Evolutionary conservation across 768 basidiomycete species (phyloP).

Genomic region (Boletus sp.): DNA sequence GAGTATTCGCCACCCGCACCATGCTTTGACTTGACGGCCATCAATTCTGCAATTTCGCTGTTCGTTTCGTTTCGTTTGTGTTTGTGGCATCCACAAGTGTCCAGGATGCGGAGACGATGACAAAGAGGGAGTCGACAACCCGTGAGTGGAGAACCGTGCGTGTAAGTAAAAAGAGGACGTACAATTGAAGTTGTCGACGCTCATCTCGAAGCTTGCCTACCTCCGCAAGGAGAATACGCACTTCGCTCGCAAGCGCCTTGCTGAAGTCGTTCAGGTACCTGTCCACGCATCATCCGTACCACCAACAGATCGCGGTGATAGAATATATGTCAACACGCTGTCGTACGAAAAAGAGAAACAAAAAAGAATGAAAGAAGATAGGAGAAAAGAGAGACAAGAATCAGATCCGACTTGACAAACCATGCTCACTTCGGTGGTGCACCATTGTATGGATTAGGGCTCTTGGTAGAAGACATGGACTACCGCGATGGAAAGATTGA

Average conservation of each 20-base stretch:
- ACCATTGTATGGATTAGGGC: constrained; percentile 30
- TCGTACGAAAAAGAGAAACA: neutral
- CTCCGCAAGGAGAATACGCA: constrained; percentile 58
- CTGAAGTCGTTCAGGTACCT: constrained; percentile 61
- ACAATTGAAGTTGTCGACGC: constrained; percentile 55
- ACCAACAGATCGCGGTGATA: neutral
- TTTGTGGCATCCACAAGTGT: neutral
- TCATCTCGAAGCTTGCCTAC: constrained; percentile 61
- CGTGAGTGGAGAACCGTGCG: neutral
- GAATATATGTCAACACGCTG: constrained; percentile 6
- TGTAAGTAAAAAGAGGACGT: constrained; percentile 18
- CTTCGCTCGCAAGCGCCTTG: constrained; percentile 58
- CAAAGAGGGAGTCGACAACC: neutral
- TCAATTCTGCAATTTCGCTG: constrained; percentile 82
- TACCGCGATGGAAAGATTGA: constrained; percentile 4
- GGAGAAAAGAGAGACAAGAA: neutral
- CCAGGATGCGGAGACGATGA: neutral
- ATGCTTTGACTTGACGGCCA: constrained; percentile 80
- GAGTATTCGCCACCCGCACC: constrained; percentile 76
- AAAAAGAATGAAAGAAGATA: neutral
- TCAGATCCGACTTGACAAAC: neutral
- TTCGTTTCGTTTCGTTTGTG: neutral
- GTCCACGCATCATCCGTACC: neutral
- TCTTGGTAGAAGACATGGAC: constrained; percentile 34
- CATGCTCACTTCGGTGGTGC: constrained; percentile 33